Evolutionary conservation across 257 asterid genomes (phyloP).

Genomic region (Solanum sejunctum): DNA sequence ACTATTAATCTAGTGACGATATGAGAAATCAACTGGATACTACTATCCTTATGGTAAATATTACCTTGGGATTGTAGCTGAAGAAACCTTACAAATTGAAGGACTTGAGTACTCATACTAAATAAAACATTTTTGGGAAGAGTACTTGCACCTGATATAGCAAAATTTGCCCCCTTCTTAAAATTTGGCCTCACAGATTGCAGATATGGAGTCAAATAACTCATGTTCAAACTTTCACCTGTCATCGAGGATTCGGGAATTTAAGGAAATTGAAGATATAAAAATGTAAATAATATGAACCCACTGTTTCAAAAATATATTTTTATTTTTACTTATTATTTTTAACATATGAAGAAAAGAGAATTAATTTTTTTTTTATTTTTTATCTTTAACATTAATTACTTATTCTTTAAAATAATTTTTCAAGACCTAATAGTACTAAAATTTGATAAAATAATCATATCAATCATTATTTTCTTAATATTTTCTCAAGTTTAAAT

Average conservation of each 20-base stretch:
- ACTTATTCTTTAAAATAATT: too few species aligned
- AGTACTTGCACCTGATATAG: constrained; percentile 20
- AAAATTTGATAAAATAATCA: too few species aligned
- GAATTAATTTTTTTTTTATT: too few species aligned
- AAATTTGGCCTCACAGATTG: constrained; percentile 21
- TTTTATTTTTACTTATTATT: too few species aligned
- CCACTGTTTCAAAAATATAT: too few species aligned
- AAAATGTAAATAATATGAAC: neutral
- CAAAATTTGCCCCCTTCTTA: constrained; percentile 36
- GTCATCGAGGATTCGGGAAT: neutral
- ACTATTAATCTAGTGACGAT: too few species aligned
- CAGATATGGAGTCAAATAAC: constrained; percentile 27
- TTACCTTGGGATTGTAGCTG: constrained; percentile 17
- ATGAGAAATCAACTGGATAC: neutral
- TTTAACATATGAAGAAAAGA: too few species aligned
- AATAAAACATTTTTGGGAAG: constrained; percentile 12
- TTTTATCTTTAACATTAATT: too few species aligned
- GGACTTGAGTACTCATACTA: constrained; percentile 21
- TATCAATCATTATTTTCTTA: too few species aligned
- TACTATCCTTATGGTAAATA: neutral
- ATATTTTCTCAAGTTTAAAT: too few species aligned
- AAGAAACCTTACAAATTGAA: constrained; percentile 21
- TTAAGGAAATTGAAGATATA: neutral
- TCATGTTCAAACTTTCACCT: constrained; percentile 23
- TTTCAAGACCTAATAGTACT: too few species aligned